phyloP scores from a whole-genome alignment of 176 grass and related monocot genomes.

The Zoysia japonica region DNA sequence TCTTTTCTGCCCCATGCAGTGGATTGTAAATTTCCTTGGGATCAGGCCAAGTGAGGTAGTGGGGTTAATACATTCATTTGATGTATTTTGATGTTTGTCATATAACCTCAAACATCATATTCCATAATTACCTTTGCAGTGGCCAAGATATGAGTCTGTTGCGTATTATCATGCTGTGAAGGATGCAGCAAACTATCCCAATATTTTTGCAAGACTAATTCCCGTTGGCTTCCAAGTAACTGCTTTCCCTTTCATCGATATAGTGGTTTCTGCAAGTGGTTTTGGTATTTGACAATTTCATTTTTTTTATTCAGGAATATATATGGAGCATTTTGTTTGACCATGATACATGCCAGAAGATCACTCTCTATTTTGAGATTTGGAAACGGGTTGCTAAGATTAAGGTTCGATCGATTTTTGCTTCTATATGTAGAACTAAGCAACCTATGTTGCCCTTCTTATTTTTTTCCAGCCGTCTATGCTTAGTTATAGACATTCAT shows the following conservation, averaged over 20 bases:
- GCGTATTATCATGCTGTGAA: neutral
- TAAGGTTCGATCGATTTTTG: neutral
- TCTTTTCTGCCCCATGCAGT: neutral
- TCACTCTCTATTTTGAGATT: constrained; percentile 15
- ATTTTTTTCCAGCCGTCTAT: too few relatives aligned
- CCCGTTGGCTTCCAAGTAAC: neutral
- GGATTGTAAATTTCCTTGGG: neutral
- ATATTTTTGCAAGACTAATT: neutral
- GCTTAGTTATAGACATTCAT: too few relatives aligned
- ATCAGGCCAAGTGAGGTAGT: neutral
- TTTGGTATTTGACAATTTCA: too few relatives aligned
- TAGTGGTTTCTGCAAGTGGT: too few relatives aligned
- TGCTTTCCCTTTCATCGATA: too few relatives aligned
- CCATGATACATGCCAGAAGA: neutral
- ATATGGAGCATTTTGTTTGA: neutral
- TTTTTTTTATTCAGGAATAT: constrained; percentile 4
- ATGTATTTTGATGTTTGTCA: too few relatives aligned
- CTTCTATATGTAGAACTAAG: too few relatives aligned
- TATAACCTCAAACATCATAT: too few relatives aligned
- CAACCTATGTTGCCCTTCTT: too few relatives aligned
- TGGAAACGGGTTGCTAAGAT: constrained; percentile 17
- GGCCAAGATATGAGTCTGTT: neutral
- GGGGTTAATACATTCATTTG: too few relatives aligned
- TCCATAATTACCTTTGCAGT: neutral
- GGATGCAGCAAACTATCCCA: neutral